phyloP scores from a whole-genome alignment of 306 rosid genomes.

The Astragalus glycyphyllos region DNA sequence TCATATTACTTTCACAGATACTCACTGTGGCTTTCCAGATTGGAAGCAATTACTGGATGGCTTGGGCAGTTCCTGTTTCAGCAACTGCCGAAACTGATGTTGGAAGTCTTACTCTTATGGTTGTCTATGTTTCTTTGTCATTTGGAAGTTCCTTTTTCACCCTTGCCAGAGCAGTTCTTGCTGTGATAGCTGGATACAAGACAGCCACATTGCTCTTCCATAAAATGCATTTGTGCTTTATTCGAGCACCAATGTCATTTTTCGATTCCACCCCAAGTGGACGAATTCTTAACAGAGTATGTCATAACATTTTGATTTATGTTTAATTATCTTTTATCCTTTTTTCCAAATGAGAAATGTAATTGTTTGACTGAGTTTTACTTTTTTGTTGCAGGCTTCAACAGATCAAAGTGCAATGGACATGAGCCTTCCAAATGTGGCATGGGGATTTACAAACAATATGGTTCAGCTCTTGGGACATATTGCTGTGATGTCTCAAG shows the following conservation, averaged over 20 bases:
- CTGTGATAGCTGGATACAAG: constrained; percentile 62
- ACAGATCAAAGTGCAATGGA: constrained; percentile 51
- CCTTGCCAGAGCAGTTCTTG: constrained; percentile 52
- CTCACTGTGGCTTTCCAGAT: constrained; percentile 63
- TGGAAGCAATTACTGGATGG: constrained; percentile 91
- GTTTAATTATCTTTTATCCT: too few species aligned
- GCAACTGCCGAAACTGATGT: constrained; percentile 51
- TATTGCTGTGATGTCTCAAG: constrained; percentile 49
- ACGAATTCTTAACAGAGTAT: constrained; percentile 64
- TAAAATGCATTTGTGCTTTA: constrained; percentile 71
- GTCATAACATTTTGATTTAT: constrained; percentile 10
- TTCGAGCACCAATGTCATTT: constrained; percentile 86
- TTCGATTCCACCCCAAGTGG: constrained; percentile 79
- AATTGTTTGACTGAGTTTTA: constrained; percentile 1
- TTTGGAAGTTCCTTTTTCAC: constrained; percentile 66
- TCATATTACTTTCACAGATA: constrained; percentile 65
- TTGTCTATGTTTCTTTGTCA: constrained; percentile 69
- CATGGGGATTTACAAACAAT: constrained; percentile 1
- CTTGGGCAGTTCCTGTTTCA: constrained; percentile 80
- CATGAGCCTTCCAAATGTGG: constrained; percentile 20
- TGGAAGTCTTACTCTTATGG: constrained; percentile 53
- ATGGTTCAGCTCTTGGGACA: constrained; percentile 38
- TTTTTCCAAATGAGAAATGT: not conserved
- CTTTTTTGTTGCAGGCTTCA: constrained; percentile 48
- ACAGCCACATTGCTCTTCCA: constrained; percentile 72